Percentiles rank a stretch among this genome's conserved stretches.
phyloP scores from a whole-genome alignment of 139 green algal genomes.

The Diplosphaera chodatii region DNA sequence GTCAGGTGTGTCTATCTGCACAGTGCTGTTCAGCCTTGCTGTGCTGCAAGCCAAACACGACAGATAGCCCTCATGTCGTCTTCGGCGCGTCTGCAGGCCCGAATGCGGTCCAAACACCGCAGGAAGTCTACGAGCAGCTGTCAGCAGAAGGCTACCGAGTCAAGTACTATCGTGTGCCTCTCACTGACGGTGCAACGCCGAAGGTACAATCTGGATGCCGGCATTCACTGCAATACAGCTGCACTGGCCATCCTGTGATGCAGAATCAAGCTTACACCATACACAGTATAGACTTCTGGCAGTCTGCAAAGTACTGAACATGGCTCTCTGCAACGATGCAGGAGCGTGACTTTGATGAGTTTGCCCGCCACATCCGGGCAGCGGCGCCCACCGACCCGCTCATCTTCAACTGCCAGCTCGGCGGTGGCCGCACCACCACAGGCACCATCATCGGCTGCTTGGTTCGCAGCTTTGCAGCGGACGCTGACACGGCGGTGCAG shows the following conservation, averaged over 20 bases:
- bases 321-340: neutral
- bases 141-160: slow-evolving; percentile 40
- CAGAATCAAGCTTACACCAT: too few relatives aligned
- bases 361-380: slow-evolving; percentile 28
- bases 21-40: too few relatives aligned
- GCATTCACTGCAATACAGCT: too few relatives aligned
- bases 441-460: slow-evolving; percentile 84
- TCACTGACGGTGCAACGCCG: slow-evolving; percentile 78
- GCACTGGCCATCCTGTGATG: too few relatives aligned
- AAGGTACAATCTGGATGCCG: slow-evolving; percentile 3
- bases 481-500: too few relatives aligned
- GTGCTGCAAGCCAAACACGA: too few relatives aligned
- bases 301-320: too few relatives aligned
- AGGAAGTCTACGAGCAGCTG: slow-evolving; percentile 59
- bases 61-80: too few relatives aligned
- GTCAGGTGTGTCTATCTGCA: too few relatives aligned
- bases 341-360: slow-evolving; percentile 53
- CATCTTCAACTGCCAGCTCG: slow-evolving; percentile 92
- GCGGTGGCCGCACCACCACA: slow-evolving; percentile 83
- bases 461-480: slow-evolving; percentile 37
- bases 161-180: slow-evolving; percentile 61
- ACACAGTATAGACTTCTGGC: too few relatives aligned
- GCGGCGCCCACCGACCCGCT: slow-evolving; percentile 35
- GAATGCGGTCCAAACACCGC: slow-evolving; percentile 61
- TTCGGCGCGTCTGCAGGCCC: slow-evolving; percentile 20